A percentile compares a stretch with the other conserved stretches of the same genome.
Conservation (phyloP, 768 basidiomycete genomes). For the Asterophora parasitica region DNA sequence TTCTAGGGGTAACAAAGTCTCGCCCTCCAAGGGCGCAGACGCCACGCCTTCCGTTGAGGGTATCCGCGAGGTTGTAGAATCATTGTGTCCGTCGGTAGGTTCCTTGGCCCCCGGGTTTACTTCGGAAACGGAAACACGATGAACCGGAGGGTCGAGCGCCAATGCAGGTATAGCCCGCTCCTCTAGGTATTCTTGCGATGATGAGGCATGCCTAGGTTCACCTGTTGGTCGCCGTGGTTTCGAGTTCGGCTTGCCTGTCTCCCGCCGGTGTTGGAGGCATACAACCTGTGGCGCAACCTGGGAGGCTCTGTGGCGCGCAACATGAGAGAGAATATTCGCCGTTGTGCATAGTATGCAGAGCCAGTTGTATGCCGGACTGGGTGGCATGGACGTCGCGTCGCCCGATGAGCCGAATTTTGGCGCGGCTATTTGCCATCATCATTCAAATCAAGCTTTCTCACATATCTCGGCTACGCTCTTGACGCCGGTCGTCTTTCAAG, state of each 20-base stretch:
- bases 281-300: conserved; percentile 27
- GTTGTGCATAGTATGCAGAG: conserved; percentile 60
- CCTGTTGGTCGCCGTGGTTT: neutral
- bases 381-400: conserved; percentile 47
- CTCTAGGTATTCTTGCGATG: no score
- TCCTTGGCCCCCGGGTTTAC: neutral
- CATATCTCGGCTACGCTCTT: neutral
- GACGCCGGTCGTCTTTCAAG: neutral
- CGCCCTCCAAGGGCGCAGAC: no score
- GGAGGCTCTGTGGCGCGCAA: conserved; percentile 51
- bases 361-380: conserved; percentile 68
- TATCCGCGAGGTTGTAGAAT: no score
- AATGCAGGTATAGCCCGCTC: neutral
- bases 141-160: neutral
- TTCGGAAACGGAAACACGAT: neutral
- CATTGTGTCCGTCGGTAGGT: no score
- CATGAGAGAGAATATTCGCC: conserved; percentile 58
- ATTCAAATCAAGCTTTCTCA: neutral
- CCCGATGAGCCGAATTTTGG: neutral
- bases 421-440: conserved; percentile 6
- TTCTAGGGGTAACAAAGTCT: no score
- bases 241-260: neutral
- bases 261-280: conserved; percentile 8
- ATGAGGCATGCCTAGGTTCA: neutral
- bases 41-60: no score